Evolutionary conservation across 2,329 filamentous ascomycete species (phyloP).

Genomic region (Xylariaceae sp.): DNA sequence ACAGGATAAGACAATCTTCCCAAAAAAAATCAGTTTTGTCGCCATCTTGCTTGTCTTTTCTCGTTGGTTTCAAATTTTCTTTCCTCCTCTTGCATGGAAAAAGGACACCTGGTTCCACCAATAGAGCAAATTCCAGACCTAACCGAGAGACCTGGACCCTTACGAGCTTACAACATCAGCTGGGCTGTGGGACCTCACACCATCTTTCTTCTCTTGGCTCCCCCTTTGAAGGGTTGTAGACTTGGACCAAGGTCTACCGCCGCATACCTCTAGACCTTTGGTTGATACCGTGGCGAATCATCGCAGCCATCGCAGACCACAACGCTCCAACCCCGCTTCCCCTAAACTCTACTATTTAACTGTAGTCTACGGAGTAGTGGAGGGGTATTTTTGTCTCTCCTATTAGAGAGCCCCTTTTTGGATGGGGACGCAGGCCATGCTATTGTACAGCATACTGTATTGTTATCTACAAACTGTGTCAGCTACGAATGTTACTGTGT

Average conservation of each 20-base stretch:
- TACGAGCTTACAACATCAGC: slow-evolving; percentile 6
- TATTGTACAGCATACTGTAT: too few species aligned
- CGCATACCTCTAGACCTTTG: too few species aligned
- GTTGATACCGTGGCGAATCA: too few species aligned
- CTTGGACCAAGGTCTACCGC: background rate
- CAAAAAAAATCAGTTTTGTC: too few species aligned
- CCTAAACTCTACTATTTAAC: too few species aligned
- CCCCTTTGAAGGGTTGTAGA: background rate
- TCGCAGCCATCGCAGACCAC: background rate
- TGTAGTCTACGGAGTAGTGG: too few species aligned
- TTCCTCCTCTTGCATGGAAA: slow-evolving; percentile 4
- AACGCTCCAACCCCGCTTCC: background rate
- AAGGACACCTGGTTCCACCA: background rate
- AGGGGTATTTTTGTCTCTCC: too few species aligned
- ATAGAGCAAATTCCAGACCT: background rate
- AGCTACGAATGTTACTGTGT: too few species aligned
- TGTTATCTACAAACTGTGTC: too few species aligned
- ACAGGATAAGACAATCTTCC: too few species aligned
- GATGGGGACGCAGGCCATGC: too few species aligned
- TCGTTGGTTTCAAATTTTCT: slow-evolving; percentile 7
- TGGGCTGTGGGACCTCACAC: slow-evolving; percentile 15
- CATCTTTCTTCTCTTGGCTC: slow-evolving; percentile 7
- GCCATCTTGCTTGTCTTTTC: background rate
- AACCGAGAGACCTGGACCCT: slow-evolving; percentile 17
- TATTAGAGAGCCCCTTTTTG: too few species aligned